Percentiles rank a stretch among this genome's conserved stretches.
Evolutionary conservation across 108 stramenopile genomes (phyloP).

Genomic region (Epithemia pelagica): DNA sequence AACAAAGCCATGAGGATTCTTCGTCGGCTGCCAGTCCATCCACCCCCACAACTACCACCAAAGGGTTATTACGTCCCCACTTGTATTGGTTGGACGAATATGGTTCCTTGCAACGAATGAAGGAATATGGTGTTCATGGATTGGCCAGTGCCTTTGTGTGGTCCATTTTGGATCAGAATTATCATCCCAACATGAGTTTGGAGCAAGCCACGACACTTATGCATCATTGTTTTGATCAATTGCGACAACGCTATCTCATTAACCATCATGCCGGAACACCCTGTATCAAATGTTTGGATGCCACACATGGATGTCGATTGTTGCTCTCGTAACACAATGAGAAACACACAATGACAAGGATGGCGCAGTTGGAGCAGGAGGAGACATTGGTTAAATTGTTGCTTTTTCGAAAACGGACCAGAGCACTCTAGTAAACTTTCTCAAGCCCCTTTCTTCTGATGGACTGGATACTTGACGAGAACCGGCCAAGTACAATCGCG

Average conservation of each 20-base stretch:
- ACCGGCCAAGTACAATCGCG: too few relatives aligned
- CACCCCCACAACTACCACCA: background rate
- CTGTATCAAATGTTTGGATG: conserved; percentile 72
- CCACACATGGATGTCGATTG: conserved; percentile 29
- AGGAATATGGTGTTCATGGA: conserved; percentile 69
- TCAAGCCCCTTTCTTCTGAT: too few relatives aligned
- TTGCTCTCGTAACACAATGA: too few relatives aligned
- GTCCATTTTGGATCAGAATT: conserved; percentile 63
- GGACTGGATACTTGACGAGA: too few relatives aligned
- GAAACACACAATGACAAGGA: background rate
- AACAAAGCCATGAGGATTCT: background rate
- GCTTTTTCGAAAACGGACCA: too few relatives aligned
- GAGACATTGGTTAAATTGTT: too few relatives aligned
- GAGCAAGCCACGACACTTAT: conserved; percentile 46
- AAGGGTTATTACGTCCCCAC: conserved; percentile 23
- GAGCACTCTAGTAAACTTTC: too few relatives aligned
- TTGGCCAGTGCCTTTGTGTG: conserved; percentile 59
- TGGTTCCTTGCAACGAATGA: conserved; percentile 55
- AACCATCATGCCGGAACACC: conserved; percentile 59
- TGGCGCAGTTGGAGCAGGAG: too few relatives aligned
- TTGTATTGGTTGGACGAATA: conserved; percentile 78
- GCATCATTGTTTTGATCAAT: conserved; percentile 57
- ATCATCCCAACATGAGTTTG: conserved; percentile 39
- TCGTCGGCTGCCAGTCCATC: background rate
- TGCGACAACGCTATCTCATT: conserved; percentile 59